Evolutionary conservation across 2,329 filamentous ascomycete species (phyloP), one percentile per base, ranked within the genome.

Genomic region (Microcyclosporella mali): DNA sequence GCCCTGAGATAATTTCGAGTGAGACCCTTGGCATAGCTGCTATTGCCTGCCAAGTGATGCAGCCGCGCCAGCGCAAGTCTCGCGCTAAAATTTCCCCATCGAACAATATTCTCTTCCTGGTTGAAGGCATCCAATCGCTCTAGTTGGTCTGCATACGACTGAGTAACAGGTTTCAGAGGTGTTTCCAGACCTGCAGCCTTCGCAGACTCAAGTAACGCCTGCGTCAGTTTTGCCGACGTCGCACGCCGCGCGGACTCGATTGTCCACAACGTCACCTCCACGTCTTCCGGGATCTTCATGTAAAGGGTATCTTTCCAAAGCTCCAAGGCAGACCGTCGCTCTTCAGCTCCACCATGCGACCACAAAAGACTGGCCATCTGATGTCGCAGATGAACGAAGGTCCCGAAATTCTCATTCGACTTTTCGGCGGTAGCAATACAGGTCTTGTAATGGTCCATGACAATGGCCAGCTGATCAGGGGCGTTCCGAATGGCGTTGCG

Each of bases 11-110:
- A n/a, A 2, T 41, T 12, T 14, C 33, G 31, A 3, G 34, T n/a
- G 16, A 35, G 25, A 12, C 4, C 33, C 16, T 29, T 41, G 6
- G 39, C 39, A n/a, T 31, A 9, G 10, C 17, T 12, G 8, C 35
- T 25, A 18, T 41, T 32, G 17, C 39, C 39, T 16, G 33, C 16
- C 4, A 41, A 18, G 8, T 34, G 31, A 30, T 33, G 33, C 11
- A 34, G 25, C 2, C 39, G 39, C 15, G 39, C 39, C 12, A 41
- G 18, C 12, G 18, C n/a, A 17, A 17, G 21, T 11, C n/a, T 19
- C 4, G 25, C 28, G 25, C 32, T 34, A 9, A 25, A 25, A 25
- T 4, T 6, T 28, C 25, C 40, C 9, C 9, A 33, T 12, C 11
- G 12, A 11, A n/a, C 18, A 19, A 17, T 15, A 21, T 25, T 25